phyloP scores from a whole-genome alignment of 495 filamentous ascomycete genomes.

The Letharia lupina region DNA sequence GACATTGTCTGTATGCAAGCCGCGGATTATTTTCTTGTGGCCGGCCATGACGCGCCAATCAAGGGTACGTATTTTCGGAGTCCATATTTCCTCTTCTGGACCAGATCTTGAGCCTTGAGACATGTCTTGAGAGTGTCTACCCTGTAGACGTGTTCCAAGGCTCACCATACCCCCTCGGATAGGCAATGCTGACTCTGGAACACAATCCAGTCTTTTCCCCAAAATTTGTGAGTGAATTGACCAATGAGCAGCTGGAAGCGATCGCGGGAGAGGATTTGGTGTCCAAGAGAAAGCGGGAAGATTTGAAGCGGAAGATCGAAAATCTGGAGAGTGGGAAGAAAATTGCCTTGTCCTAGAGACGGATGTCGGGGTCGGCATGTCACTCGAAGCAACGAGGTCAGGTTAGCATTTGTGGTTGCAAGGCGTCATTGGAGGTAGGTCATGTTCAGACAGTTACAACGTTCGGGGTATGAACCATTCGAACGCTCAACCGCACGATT shows the following conservation, averaged over 20 bases:
- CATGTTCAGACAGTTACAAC: background rate
- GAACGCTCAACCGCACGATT: background rate
- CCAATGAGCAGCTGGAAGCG: conserved; percentile 32
- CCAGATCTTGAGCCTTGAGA: too few species aligned
- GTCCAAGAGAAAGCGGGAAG: conserved; percentile 28
- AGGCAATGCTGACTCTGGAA: too few species aligned
- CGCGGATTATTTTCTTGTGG: conserved; percentile 31
- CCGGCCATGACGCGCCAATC: conserved; percentile 30
- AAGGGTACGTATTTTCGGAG: conserved; percentile 3
- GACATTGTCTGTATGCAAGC: conserved; percentile 46
- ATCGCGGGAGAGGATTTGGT: conserved; percentile 41
- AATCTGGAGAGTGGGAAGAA: conserved; percentile 36
- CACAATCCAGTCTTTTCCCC: conserved; percentile 27
- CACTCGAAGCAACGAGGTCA: background rate
- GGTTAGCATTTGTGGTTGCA: background rate
- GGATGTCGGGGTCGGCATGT: background rate
- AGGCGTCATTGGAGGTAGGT: background rate
- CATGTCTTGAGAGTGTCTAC: too few species aligned
- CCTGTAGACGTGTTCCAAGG: too few species aligned
- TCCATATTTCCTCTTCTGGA: too few species aligned
- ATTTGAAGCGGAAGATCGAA: conserved; percentile 33
- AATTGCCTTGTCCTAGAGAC: conserved; percentile 16
- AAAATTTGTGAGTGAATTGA: conserved; percentile 32
- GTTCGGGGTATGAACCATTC: background rate
- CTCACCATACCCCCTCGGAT: too few species aligned